phyloP scores from a whole-genome alignment of 2,329 filamentous ascomycete species.

The Cadophora sp. region DNA sequence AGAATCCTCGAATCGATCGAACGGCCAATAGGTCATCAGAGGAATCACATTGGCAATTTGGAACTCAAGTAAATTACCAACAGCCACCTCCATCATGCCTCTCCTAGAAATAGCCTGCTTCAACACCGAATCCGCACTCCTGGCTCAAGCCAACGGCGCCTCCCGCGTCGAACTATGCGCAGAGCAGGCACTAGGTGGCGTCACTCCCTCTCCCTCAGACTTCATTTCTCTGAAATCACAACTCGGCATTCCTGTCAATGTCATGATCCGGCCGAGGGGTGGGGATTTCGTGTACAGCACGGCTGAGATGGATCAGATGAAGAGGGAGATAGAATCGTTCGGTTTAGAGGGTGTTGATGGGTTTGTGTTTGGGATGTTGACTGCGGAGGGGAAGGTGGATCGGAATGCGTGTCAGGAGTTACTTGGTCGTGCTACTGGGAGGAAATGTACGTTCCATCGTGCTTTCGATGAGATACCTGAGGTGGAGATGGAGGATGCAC shows the following conservation, averaged over 20 bases:
- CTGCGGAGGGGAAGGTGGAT: constrained; percentile 47
- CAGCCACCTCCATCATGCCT: constrained; percentile 13
- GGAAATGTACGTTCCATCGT: constrained; percentile 60
- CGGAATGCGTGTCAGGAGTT: constrained; percentile 49
- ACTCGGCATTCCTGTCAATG: constrained; percentile 51
- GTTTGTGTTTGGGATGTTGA: constrained; percentile 60
- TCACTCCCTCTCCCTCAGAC: constrained; percentile 46
- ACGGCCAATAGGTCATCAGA: too few relatives aligned
- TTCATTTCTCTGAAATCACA: constrained; percentile 39
- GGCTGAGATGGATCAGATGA: constrained; percentile 53
- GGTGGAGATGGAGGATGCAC: constrained; percentile 18
- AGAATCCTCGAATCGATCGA: too few relatives aligned
- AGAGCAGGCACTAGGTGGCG: constrained; percentile 49
- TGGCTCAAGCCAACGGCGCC: constrained; percentile 52
- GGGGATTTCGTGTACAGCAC: constrained; percentile 53
- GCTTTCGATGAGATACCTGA: constrained; percentile 54
- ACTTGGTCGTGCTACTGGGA: constrained; percentile 45
- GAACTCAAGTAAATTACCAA: not conserved
- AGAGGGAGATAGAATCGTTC: constrained; percentile 47
- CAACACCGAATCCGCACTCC: constrained; percentile 50
- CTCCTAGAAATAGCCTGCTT: constrained; percentile 58
- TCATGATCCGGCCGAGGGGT: constrained; percentile 60
- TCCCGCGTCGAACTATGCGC: constrained; percentile 59
- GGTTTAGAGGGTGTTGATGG: constrained; percentile 49
- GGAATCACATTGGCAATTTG: too few relatives aligned